Conservation (phyloP, 2,329 filamentous ascomycete genomes). For the Colletotrichum sp. region DNA sequence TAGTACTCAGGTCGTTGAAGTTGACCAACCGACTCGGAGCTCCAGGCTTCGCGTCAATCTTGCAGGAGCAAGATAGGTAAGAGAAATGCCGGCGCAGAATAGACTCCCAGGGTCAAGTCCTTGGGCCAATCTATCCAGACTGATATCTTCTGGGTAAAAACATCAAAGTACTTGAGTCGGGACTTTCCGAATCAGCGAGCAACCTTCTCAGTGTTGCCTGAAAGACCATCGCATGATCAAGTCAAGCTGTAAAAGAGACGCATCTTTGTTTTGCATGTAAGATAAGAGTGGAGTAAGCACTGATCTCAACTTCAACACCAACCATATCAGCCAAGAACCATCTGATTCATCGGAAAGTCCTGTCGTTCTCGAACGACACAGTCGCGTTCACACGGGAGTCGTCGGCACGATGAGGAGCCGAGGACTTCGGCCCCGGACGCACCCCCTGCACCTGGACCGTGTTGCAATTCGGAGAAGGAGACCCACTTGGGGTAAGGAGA, state of each 20-base stretch:
- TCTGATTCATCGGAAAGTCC: neutral
- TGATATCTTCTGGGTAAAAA: accelerated
- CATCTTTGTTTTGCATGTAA: neutral
- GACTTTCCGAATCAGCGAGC: neutral
- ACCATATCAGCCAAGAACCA: accelerated
- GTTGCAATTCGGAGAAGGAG: neutral
- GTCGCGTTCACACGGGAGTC: neutral
- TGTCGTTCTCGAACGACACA: neutral
- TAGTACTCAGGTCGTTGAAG: neutral
- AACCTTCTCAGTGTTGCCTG: neutral
- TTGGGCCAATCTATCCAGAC: neutral
- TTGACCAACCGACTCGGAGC: neutral
- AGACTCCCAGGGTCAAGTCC: accelerated
- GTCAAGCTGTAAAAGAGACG: neutral
- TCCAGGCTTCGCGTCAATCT: neutral
- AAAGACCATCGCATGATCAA: neutral
- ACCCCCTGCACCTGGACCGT: neutral
- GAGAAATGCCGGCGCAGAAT: neutral
- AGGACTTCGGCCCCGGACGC: neutral
- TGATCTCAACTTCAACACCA: neutral
- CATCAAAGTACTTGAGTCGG: neutral
- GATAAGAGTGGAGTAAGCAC: accelerated
- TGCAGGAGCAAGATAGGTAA: neutral
- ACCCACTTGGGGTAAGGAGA: neutral
- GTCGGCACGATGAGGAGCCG: neutral